Evolutionary conservation across 768 basidiomycete species (phyloP), one percentile per base, ranked within the genome.

Genomic region (Lactarius trivialis): DNA sequence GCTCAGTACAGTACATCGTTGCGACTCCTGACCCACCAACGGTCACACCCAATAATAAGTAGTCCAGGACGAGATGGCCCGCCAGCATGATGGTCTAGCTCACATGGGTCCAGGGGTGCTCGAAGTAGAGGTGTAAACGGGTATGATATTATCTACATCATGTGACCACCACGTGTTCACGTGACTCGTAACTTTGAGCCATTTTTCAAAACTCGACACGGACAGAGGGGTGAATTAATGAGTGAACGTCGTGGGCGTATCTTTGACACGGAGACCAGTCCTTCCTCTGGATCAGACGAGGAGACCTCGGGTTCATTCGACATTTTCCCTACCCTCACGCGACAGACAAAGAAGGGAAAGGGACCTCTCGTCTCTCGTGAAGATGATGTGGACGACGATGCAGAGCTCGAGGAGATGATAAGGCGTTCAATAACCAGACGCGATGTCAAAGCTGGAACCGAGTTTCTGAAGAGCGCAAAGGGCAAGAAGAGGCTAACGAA

Each of bases 381-480:
- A 45, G 73, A 72, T 15, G 76, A 75, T 7, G 78, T 79, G 63
- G 84, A 84, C 11, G 73, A 73, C 19, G 72, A 67, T 51, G 82
- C 85, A 7, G 84, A 81, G 1, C 78, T 92, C 48, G 77, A 78
- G 32, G 77, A 83, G 21, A 82, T 92, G 58, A 84, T 94, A 43
- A 79, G 82, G 48, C 76, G 81, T 19, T 85, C 88, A 54, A 89
- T 92, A 60, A 73, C 81, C 7, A 91, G 86, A 73, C 76, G 88
- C 41, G 82, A 93, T 70, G 73, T 88, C 11, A 90, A 89, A 71
- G 80, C 79, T 45, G 93, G 92, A 1, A 89, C 86, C 0, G 82
- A 88, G 55, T 65, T 91, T 9, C 74, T 94, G 56, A 95, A 91
- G 71, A 88, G 85, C 68, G 78, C 83, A 14, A 93, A 89, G 68